phyloP scores from a whole-genome alignment of 345 rosid species.

The Mercurialis annua region DNA sequence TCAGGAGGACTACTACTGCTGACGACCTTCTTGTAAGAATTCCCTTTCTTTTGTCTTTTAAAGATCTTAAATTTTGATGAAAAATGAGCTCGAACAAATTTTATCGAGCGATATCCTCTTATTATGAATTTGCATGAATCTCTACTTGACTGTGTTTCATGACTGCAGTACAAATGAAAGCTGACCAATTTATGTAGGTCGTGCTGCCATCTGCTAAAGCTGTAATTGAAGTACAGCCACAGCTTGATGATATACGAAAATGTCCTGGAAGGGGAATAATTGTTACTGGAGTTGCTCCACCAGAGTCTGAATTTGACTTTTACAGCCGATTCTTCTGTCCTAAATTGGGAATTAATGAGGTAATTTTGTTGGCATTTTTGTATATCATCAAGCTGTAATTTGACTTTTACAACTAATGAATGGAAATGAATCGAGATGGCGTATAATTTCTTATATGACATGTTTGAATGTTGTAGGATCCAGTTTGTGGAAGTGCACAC shows the following conservation, averaged over 20 bases:
- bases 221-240: constrained; percentile 50
- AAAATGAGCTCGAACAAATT: not conserved
- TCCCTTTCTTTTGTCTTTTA: not conserved
- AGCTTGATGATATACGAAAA: constrained; percentile 42
- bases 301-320: constrained; percentile 61
- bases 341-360: constrained; percentile 68
- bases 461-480: constrained; percentile 51
- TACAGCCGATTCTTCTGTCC: constrained; percentile 68
- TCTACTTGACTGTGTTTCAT: not conserved
- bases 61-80: too few relatives aligned
- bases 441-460: not conserved
- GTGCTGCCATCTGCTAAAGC: constrained; percentile 60
- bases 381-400: not conserved
- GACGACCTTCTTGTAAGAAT: constrained; percentile 46
- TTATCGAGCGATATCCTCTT: not conserved
- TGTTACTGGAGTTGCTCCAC: constrained; percentile 50
- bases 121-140: not conserved
- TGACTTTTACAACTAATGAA: not conserved
- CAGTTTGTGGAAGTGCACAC: constrained; percentile 75
- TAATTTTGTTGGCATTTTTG: constrained; percentile 10
- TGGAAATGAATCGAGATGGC: not conserved
- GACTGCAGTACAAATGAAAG: not conserved
- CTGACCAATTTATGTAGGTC: constrained; percentile 35
- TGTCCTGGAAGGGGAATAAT: constrained; percentile 55
- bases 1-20: constrained; percentile 37